Evolutionary conservation across 768 basidiomycete genomes (phyloP).

Genomic region (Dentipellis sp.): DNA sequence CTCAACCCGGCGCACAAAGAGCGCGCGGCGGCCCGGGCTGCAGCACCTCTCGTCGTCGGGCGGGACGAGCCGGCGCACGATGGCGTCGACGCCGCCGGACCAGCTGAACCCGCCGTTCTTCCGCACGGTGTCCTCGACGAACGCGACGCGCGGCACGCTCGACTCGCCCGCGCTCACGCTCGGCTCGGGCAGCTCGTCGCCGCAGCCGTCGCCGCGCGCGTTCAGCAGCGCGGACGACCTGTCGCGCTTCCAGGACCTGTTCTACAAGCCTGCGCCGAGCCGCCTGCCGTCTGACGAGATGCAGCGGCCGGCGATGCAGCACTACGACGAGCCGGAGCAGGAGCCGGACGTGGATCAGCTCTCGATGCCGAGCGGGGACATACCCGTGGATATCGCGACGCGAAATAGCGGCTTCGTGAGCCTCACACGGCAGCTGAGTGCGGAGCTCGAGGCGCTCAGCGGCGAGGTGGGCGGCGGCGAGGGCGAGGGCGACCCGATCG

Average conservation of each 20-base stretch:
- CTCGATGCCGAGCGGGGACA: conserved; percentile 13
- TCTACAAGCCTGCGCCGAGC: conserved; percentile 31
- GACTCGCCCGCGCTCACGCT: conserved; percentile 8
- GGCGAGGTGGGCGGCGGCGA: not conserved
- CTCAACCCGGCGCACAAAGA: not conserved
- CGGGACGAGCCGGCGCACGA: conserved; percentile 15
- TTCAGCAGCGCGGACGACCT: conserved; percentile 56
- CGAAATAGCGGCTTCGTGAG: conserved; percentile 27
- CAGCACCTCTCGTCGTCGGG: not conserved
- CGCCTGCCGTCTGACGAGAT: conserved; percentile 12
- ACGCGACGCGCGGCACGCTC: conserved; percentile 3
- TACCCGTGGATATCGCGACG: conserved; percentile 22
- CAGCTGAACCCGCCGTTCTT: conserved; percentile 18
- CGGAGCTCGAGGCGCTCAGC: conserved; percentile 23
- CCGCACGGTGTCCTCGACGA: conserved; percentile 9
- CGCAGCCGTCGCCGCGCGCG: conserved; percentile 39
- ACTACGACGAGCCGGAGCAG: conserved; percentile 1
- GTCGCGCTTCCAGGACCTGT: conserved; percentile 67
- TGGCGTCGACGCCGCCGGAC: conserved; percentile 20
- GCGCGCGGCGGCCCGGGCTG: not conserved
- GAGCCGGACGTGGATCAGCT: not conserved
- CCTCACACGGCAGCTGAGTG: conserved; percentile 32
- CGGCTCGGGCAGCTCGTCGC: conserved; percentile 24
- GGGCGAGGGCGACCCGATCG: not conserved
- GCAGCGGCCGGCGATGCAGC: conserved; percentile 9